A percentile compares a stretch with the other conserved stretches of the same genome.
Evolutionary conservation across 2,329 filamentous ascomycete genomes (phyloP).

Genomic region (Arthrobotrys entomopaga): DNA sequence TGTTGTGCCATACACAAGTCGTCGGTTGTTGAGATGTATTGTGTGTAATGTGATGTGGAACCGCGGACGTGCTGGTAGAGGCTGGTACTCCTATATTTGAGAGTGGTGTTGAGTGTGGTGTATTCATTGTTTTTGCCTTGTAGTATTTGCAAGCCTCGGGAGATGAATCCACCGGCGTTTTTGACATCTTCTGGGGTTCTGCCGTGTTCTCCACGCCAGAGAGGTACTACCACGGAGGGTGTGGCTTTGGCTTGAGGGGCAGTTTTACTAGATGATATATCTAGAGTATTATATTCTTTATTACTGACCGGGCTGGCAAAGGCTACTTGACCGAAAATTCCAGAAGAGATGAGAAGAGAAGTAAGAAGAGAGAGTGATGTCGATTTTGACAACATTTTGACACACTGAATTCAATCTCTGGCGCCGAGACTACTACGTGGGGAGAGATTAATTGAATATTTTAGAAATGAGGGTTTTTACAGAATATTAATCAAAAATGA

Average conservation of each 20-base stretch:
- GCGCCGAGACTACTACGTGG: background rate
- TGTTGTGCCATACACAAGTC: conserved; percentile 1
- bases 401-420: background rate
- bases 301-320: conserved; percentile 5
- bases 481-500: background rate
- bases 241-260: background rate
- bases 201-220: conserved; percentile 19
- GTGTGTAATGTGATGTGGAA: background rate
- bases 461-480: background rate
- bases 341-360: background rate
- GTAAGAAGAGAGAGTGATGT: background rate
- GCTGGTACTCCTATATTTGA: background rate
- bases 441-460: background rate
- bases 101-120: background rate
- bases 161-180: conserved; percentile 1
- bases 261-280: background rate
- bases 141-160: conserved; percentile 5
- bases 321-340: conserved; percentile 1
- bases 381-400: conserved; percentile 2
- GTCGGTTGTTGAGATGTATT: conserved; percentile 13
- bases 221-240: background rate
- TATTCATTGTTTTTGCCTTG: conserved; percentile 1
- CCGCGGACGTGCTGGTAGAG: conserved; percentile 6
- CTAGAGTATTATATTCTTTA: background rate
- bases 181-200: conserved; percentile 15